Evolutionary conservation across 345 rosid species (phyloP).

Genomic region (Tarenaya hassleriana): DNA sequence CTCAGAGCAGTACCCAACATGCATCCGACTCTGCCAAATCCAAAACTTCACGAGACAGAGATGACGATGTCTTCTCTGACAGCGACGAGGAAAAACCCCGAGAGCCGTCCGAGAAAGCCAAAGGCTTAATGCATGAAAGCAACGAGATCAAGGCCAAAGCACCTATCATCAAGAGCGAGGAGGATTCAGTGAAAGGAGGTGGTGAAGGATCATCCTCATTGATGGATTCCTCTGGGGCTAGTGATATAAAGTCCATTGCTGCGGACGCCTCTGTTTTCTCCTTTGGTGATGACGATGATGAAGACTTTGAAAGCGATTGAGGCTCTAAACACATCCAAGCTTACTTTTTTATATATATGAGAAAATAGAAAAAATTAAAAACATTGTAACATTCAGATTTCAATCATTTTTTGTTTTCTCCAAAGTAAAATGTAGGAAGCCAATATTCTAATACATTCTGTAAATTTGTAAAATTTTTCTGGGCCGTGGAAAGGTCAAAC

Average conservation of each 20-base stretch:
- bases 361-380: slow-evolving; percentile 5
- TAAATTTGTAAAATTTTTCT: no score
- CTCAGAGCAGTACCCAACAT: slow-evolving; percentile 22
- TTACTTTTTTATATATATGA: background rate
- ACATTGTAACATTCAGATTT: background rate
- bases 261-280: slow-evolving; percentile 87
- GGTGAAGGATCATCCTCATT: slow-evolving; percentile 1
- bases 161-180: slow-evolving; percentile 2
- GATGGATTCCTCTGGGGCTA: slow-evolving; percentile 28
- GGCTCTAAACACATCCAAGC: background rate
- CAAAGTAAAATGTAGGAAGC: no score
- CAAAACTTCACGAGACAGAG: slow-evolving; percentile 32
- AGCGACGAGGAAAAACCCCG: slow-evolving; percentile 46
- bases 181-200: slow-evolving; percentile 12
- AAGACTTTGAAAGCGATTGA: slow-evolving; percentile 65
- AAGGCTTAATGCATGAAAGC: slow-evolving; percentile 12
- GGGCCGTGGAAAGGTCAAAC: no score
- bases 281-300: slow-evolving; percentile 87
- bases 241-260: slow-evolving; percentile 72
- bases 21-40: slow-evolving; percentile 16
- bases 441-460: no score
- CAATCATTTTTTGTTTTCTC: background rate
- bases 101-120: slow-evolving; percentile 23
- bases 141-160: slow-evolving; percentile 15
- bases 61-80: slow-evolving; percentile 82